Percentiles rank a stretch among this genome's conserved stretches.
Evolutionary conservation across 345 rosid genomes (phyloP).

Genomic region (Populus euphratica): DNA sequence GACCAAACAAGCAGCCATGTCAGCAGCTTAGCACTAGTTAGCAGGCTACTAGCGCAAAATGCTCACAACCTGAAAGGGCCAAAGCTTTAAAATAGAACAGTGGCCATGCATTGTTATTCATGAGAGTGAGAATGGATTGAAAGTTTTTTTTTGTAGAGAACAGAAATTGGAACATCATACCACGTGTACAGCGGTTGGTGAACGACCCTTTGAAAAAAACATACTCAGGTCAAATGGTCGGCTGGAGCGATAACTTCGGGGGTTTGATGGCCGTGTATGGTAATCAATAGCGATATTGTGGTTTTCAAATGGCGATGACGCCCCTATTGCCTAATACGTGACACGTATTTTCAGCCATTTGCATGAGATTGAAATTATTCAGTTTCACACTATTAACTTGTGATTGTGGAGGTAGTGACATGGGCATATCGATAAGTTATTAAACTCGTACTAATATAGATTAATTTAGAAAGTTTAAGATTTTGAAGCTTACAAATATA

Average conservation of each 20-base stretch:
- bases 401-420: too few relatives aligned
- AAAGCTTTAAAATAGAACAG: slow-evolving; percentile 7
- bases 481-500: too few relatives aligned
- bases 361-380: not conserved
- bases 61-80: not conserved
- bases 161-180: not conserved
- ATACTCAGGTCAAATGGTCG: slow-evolving; percentile 34
- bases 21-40: not conserved
- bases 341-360: slow-evolving; percentile 5
- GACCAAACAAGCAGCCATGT: not conserved
- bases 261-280: not conserved
- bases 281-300: not conserved
- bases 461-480: too few relatives aligned
- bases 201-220: slow-evolving; percentile 61
- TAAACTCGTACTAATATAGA: too few relatives aligned
- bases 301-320: not conserved
- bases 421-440: too few relatives aligned
- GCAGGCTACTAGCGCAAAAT: not conserved
- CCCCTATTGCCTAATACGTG: not conserved
- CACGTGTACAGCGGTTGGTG: slow-evolving; percentile 58
- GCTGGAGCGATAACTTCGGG: not conserved
- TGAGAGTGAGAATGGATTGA: not conserved
- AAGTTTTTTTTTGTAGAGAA: slow-evolving; percentile 2
- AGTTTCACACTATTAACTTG: not conserved
- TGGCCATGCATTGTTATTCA: not conserved